A percentile compares a stretch with the other conserved stretches of the same genome.
These are phyloP conservation scores for Backusella tarrabulga DNA, from an alignment of 192 early-diverging fungal genomes.

Conservation along the genomic window DNA sequence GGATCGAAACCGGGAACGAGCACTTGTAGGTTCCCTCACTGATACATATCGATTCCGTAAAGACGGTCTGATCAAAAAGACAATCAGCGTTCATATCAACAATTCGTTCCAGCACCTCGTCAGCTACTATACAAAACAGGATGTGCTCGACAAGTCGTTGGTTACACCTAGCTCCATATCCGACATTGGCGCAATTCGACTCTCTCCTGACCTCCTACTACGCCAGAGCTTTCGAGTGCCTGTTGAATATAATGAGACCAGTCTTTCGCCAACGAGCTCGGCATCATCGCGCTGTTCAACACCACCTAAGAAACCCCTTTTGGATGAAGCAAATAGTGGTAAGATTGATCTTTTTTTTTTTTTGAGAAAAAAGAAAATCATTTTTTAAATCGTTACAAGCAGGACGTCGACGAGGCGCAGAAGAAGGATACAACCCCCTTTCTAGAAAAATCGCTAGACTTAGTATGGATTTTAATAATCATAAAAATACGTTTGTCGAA, in stretches of 20 bases:
- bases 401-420: not conserved
- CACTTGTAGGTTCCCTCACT: slow-evolving; percentile 53
- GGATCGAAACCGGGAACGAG: slow-evolving; percentile 39
- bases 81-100: slow-evolving; percentile 70
- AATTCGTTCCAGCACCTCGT: slow-evolving; percentile 55
- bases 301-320: not conserved
- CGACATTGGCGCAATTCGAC: slow-evolving; percentile 42
- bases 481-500: not conserved
- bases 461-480: not conserved
- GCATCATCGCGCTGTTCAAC: not conserved
- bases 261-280: not conserved
- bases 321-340: not conserved
- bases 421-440: not conserved
- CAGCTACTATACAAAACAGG: slow-evolving; percentile 59
- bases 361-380: too few species aligned
- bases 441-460: not conserved
- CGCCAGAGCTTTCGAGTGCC: slow-evolving; percentile 56
- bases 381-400: not conserved
- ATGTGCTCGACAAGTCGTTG: slow-evolving; percentile 45
- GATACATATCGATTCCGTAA: slow-evolving; percentile 56
- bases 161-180: slow-evolving; percentile 49
- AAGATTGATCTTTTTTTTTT: not conserved
- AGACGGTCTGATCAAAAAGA: slow-evolving; percentile 74
- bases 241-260: slow-evolving; percentile 2
- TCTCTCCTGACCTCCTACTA: slow-evolving; percentile 53